Conservation (phyloP, 768 basidiomycete species). For the Pulveroboletus frians region DNA sequence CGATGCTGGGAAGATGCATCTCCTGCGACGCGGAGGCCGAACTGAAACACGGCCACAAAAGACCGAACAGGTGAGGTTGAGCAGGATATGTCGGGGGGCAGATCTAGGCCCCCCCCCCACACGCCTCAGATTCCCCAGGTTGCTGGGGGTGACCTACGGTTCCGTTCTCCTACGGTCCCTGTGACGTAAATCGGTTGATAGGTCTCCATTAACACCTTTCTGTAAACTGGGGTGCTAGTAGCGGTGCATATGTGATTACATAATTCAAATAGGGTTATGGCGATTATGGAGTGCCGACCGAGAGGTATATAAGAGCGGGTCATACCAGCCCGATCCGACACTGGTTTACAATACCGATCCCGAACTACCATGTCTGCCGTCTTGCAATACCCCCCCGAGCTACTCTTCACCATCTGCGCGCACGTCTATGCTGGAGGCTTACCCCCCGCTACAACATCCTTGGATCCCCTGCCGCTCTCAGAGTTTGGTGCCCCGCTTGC, state of each 20-base stretch:
- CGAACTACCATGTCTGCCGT: conserved; percentile 22
- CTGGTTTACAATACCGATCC: not conserved
- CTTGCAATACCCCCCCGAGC: conserved; percentile 60
- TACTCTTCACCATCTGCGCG: conserved; percentile 68
- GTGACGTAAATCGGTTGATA: not conserved
- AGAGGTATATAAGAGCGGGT: not conserved
- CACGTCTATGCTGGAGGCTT: conserved; percentile 63
- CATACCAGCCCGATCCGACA: not conserved
- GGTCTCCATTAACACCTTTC: no score
- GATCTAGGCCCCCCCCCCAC: not conserved
- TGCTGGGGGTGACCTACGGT: conserved; percentile 1
- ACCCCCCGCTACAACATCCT: conserved; percentile 48
- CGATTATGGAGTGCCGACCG: conserved; percentile 3
- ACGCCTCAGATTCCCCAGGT: not conserved
- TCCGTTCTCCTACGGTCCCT: conserved; percentile 10
- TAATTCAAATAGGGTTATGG: conserved; percentile 1
- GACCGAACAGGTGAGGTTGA: no score
- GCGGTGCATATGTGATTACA: conserved; percentile 10
- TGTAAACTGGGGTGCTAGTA: no score
- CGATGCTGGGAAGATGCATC: no score
- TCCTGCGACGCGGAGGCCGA: no score
- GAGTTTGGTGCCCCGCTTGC: conserved; percentile 48
- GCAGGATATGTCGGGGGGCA: no score
- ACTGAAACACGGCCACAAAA: no score
- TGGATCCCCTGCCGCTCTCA: conserved; percentile 61